phyloP scores from a whole-genome alignment of 2,329 filamentous ascomycete species.

The Hansfordia pulvinata region DNA sequence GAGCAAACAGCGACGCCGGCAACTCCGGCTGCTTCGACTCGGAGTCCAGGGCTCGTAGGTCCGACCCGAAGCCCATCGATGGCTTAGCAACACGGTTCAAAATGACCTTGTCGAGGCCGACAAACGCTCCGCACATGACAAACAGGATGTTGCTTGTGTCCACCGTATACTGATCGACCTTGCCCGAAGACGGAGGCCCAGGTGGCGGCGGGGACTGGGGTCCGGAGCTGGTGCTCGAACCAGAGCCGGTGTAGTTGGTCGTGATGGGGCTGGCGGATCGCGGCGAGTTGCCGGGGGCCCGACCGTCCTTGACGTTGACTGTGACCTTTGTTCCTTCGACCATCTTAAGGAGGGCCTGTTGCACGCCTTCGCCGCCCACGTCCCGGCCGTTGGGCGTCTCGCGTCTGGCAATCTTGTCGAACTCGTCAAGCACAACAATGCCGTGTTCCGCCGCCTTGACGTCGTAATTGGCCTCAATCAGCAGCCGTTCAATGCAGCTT shows the following conservation, averaged over 20 bases:
- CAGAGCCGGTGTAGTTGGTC: constrained; percentile 33
- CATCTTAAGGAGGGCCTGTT: constrained; percentile 89
- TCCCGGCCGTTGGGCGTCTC: constrained; percentile 84
- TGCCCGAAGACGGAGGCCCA: constrained; percentile 28
- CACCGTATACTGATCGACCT: constrained; percentile 55
- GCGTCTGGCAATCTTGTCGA: constrained; percentile 89
- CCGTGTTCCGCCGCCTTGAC: constrained; percentile 74
- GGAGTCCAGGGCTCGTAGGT: constrained; percentile 48
- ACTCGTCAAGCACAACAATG: constrained; percentile 91
- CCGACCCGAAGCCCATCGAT: constrained; percentile 84
- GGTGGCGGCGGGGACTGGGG: constrained; percentile 29
- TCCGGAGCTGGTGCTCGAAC: constrained; percentile 26
- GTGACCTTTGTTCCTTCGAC: constrained; percentile 93
- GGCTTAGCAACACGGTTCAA: constrained; percentile 74
- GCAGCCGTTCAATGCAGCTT: constrained; percentile 76
- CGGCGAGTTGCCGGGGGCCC: constrained; percentile 30
- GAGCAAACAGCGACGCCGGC: constrained; percentile 45
- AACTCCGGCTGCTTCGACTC: constrained; percentile 41
- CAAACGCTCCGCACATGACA: constrained; percentile 91
- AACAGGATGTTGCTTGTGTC: constrained; percentile 96
- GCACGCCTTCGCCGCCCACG: constrained; percentile 90
- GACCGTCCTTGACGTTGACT: constrained; percentile 73
- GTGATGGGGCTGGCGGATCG: constrained; percentile 37
- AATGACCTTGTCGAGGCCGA: constrained; percentile 78
- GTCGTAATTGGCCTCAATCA: constrained; percentile 85